Base-by-base conservation (phyloP, 2,329 filamentous ascomycete species). In the Helotiales sp. region DNA sequence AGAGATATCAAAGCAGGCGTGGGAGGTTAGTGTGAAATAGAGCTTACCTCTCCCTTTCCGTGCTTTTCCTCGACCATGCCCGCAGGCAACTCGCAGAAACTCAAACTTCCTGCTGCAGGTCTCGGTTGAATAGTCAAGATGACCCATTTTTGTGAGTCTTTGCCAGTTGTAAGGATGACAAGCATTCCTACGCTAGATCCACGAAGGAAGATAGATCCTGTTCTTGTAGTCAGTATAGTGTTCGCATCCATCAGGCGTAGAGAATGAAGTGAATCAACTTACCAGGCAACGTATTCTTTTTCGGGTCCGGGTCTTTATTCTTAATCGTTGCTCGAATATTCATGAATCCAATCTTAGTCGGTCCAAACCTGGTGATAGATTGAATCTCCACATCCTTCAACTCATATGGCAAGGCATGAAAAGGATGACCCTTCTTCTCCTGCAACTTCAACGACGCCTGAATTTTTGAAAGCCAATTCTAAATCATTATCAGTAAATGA, bases 151-250 rank as follows among this genome's bases (percentile, higher is more conserved):
- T 86, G 81, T 7, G 66, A 62, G 13, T 76, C 69, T 0, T 69
- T 15, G 62, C 54, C 5, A 67, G 22, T 5, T 50, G 67, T 65
- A 2, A 72, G 62, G 2, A 71, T 44, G 5, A 71, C 76, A 8
- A 87, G 76, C 78, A 87, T 82, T 24, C 77, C 83, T 42, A 87
- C 83, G 66, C 78, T 81, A n/a, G 82, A 78, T 0, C 46, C 46
- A 12, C 46, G 25, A 2, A 48, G 27, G 27, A 48, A 48, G 13
- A 48, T 48, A 19, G 4, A 3, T 1, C 46, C 46, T 15, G 25
- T 33, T 33, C 5, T 30, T 13, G 5, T 25, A 31, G 25, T 48
- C n/a, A n/a, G n/a, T n/a, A n/a, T n/a, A n/a, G n/a, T n/a, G n/a
- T n/a, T n/a, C n/a, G n/a, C n/a, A n/a, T n/a, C n/a, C n/a, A n/a